These are phyloP conservation scores for Eutypa lata DNA, from an alignment of 2,329 filamentous ascomycete species.

Conservation along the genomic window DNA sequence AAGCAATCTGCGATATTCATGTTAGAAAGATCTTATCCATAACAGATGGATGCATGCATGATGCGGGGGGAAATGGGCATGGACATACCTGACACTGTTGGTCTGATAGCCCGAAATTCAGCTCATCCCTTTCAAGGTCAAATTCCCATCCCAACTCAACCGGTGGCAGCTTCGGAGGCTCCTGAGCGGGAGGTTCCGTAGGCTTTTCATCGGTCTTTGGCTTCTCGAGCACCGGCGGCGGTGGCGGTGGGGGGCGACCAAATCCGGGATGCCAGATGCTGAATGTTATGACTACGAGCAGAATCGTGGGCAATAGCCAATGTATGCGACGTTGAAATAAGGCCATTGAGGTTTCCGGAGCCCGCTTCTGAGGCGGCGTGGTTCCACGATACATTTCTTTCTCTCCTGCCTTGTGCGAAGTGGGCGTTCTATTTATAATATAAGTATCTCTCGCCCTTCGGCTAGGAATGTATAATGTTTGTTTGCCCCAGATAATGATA, in stretches of 20 bases:
- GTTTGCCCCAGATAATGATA: background rate
- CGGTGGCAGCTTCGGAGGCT: background rate
- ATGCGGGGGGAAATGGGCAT: background rate
- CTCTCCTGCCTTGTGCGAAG: too few species aligned
- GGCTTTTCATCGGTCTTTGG: background rate
- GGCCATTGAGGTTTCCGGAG: slow-evolving; percentile 9
- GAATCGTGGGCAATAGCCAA: slow-evolving; percentile 12
- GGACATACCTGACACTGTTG: slow-evolving; percentile 16
- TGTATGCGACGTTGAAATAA: slow-evolving; percentile 9
- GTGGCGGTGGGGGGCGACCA: slow-evolving; percentile 1
- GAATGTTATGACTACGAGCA: slow-evolving; percentile 4
- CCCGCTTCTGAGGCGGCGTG: background rate
- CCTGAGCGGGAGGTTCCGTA: background rate
- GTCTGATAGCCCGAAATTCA: slow-evolving; percentile 19
- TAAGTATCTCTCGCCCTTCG: background rate
- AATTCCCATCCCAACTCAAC: slow-evolving; percentile 11
- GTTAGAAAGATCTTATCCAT: background rate
- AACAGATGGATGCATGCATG: too few species aligned
- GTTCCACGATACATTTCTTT: background rate
- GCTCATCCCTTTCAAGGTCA: slow-evolving; percentile 13
- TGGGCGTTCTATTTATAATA: background rate
- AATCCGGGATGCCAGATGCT: background rate
- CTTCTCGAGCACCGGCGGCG: slow-evolving; percentile 3
- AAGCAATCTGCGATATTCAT: slow-evolving; percentile 12
- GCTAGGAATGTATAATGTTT: background rate